phyloP scores from a whole-genome alignment of 352 stramenopile species.

The Globisporangium megalacanthum region DNA sequence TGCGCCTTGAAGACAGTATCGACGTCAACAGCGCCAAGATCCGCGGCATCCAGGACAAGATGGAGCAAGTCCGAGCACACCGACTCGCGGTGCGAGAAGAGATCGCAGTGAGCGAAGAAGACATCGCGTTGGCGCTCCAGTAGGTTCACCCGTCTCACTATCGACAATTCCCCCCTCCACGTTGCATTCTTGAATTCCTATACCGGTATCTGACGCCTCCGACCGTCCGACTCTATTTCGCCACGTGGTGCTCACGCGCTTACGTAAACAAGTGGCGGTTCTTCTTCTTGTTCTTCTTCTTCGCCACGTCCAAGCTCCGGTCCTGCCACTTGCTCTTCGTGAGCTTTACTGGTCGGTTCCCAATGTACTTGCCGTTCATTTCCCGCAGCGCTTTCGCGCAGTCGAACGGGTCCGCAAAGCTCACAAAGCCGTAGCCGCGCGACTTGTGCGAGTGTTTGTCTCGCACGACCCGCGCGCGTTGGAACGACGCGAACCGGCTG shows the following conservation, averaged over 20 bases:
- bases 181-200: background rate
- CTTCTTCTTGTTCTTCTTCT: slow-evolving; percentile 86
- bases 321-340: slow-evolving; percentile 95
- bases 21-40: slow-evolving; percentile 56
- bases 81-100: slow-evolving; percentile 49
- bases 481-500: slow-evolving; percentile 65
- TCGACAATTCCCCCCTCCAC: too few species aligned
- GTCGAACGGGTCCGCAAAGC: slow-evolving; percentile 91
- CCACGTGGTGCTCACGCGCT: background rate
- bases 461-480: slow-evolving; percentile 71
- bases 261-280: slow-evolving; percentile 68
- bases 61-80: slow-evolving; percentile 45
- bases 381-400: slow-evolving; percentile 92
- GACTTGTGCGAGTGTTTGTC: slow-evolving; percentile 87
- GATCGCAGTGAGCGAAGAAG: slow-evolving; percentile 49
- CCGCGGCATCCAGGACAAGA: slow-evolving; percentile 46
- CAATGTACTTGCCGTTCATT: slow-evolving; percentile 97
- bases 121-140: slow-evolving; percentile 48
- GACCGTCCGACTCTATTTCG: background rate
- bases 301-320: slow-evolving; percentile 87
- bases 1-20: slow-evolving; percentile 56
- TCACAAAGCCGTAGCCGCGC: slow-evolving; percentile 96
- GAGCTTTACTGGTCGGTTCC: slow-evolving; percentile 92
- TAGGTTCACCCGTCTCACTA: background rate
- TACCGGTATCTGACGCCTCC: background rate